phyloP scores from a whole-genome alignment of 176 grass and related monocot genomes.

The Tillandsia fasciculata region DNA sequence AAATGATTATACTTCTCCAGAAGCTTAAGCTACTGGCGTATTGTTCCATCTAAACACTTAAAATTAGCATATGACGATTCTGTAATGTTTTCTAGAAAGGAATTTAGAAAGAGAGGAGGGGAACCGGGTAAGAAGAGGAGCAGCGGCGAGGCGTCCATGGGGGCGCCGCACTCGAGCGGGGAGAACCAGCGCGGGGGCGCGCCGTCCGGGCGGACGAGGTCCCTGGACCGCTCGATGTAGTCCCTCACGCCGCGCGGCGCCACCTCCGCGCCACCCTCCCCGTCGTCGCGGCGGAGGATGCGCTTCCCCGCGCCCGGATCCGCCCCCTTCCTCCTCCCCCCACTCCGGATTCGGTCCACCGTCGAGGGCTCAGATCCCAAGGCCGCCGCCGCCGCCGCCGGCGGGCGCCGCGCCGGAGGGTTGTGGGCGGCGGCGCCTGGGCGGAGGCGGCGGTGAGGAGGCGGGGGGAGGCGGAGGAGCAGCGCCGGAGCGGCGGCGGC shows the following conservation, averaged over 20 bases:
- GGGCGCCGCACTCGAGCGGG: slow-evolving; percentile 49
- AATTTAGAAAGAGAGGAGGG: background rate
- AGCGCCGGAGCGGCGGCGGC: background rate
- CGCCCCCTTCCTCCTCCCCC: background rate
- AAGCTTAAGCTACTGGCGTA: too few relatives aligned
- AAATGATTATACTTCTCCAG: background rate
- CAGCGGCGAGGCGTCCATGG: slow-evolving; percentile 43
- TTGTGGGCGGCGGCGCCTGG: background rate
- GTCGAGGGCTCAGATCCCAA: background rate
- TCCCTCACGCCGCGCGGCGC: slow-evolving; percentile 24
- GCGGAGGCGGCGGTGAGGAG: background rate
- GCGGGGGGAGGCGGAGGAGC: background rate
- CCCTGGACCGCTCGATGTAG: slow-evolving; percentile 31
- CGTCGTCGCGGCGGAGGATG: background rate
- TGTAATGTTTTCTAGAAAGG: too few relatives aligned
- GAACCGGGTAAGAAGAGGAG: slow-evolving; percentile 83
- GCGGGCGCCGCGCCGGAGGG: background rate
- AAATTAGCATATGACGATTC: background rate
- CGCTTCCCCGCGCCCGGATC: background rate
- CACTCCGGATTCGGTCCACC: background rate
- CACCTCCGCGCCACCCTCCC: slow-evolving; percentile 18
- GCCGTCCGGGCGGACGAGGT: slow-evolving; percentile 22
- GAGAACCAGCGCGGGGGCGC: slow-evolving; percentile 70
- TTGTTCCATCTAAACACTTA: background rate
- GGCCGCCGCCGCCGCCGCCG: too few relatives aligned